A percentile compares a stretch with the other conserved stretches of the same genome.
Evolutionary conservation across 768 basidiomycete genomes (phyloP).

Genomic region (Lanmaoa pseudosensibilis): DNA sequence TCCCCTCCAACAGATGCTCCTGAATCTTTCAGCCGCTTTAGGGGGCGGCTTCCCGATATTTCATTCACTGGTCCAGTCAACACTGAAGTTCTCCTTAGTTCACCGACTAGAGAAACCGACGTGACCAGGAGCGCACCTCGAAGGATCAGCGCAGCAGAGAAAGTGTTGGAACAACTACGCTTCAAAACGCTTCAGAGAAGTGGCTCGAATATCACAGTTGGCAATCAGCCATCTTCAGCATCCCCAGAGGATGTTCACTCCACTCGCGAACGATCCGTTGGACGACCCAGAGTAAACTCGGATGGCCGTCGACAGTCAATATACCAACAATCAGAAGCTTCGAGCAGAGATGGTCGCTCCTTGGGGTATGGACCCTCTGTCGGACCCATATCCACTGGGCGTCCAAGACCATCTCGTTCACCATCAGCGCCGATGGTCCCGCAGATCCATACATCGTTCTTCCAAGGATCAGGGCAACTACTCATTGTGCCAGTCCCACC

Average conservation of each 20-base stretch:
- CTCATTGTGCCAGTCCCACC: constrained; percentile 39
- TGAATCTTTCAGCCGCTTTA: constrained; percentile 17
- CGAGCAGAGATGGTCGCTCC: constrained; percentile 22
- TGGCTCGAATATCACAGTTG: constrained; percentile 20
- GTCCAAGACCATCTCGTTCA: constrained; percentile 55
- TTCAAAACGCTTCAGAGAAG: constrained; percentile 54
- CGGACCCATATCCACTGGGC: constrained; percentile 34
- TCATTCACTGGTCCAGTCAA: constrained; percentile 18
- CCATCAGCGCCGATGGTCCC: constrained; percentile 54
- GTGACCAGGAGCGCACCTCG: constrained; percentile 36
- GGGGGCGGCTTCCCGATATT: constrained; percentile 26
- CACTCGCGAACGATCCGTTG: constrained; percentile 19
- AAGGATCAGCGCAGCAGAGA: constrained; percentile 66
- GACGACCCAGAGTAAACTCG: constrained; percentile 30
- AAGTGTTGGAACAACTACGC: constrained; percentile 63
- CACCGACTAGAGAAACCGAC: constrained; percentile 37
- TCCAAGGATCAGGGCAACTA: constrained; percentile 27
- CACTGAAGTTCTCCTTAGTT: constrained; percentile 22
- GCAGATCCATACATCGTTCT: constrained; percentile 28
- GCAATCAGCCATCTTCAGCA: constrained; percentile 16
- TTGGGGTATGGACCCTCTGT: constrained; percentile 25
- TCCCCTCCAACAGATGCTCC: constrained; percentile 6
- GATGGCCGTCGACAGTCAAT: constrained; percentile 28
- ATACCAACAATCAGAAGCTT: constrained; percentile 25
- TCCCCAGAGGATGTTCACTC: constrained; percentile 19